Evolutionary conservation across 2,329 filamentous ascomycete species (phyloP).

Genomic region (Zasmidium angulare): DNA sequence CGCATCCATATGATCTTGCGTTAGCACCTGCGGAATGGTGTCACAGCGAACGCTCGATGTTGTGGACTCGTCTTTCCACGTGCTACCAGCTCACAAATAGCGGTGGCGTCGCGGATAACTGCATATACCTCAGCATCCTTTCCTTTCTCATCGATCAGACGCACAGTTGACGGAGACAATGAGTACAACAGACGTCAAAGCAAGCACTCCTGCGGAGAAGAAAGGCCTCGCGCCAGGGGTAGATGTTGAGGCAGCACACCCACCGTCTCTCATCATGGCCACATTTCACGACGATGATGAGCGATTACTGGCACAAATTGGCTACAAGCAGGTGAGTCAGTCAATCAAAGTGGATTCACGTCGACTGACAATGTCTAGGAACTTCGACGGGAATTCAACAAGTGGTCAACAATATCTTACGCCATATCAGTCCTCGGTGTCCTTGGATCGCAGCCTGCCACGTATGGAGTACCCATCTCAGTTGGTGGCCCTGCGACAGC

Average conservation of each 20-base stretch:
- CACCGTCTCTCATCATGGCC: constrained; percentile 15
- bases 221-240: background rate
- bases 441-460: constrained; percentile 64
- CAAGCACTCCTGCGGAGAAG: constrained; percentile 13
- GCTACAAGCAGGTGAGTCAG: constrained; percentile 58
- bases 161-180: constrained; percentile 10
- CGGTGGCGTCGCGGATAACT: constrained; percentile 11
- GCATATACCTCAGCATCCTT: background rate
- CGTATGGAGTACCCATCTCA: constrained; percentile 58
- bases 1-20: background rate
- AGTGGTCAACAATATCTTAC: constrained; percentile 67
- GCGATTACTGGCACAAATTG: constrained; percentile 59
- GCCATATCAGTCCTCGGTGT: constrained; percentile 66
- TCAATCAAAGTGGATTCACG: background rate
- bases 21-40: background rate
- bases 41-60: background rate
- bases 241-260: constrained; percentile 1
- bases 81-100: constrained; percentile 1
- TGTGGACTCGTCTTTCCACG: background rate
- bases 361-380: constrained; percentile 46
- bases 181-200: constrained; percentile 11
- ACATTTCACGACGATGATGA: constrained; percentile 54
- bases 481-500: constrained; percentile 63
- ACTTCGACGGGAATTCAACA: constrained; percentile 62
- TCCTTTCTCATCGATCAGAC: background rate